Percentiles rank a stretch among this genome's conserved stretches.
Evolutionary conservation across 2,329 filamentous ascomycete species (phyloP).

Genomic region (Fusarium armeniacum): DNA sequence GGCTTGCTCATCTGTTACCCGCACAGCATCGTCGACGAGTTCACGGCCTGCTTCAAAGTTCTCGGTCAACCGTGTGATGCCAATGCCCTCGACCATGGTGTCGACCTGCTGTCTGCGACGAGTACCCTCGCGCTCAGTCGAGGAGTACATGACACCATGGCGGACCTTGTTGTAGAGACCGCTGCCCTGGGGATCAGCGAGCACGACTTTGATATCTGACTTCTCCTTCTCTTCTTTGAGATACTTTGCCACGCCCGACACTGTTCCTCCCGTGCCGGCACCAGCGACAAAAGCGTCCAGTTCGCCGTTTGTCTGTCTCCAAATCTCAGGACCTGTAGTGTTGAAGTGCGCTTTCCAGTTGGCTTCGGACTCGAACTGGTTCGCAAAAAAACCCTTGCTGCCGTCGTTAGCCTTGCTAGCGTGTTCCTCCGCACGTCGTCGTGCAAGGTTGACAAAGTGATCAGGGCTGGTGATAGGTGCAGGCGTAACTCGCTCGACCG

Average conservation of each 20-base stretch:
- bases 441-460: slow-evolving; percentile 95
- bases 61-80: slow-evolving; percentile 91
- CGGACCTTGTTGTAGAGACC: slow-evolving; percentile 92
- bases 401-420: slow-evolving; percentile 67
- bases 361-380: slow-evolving; percentile 93
- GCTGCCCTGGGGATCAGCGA: slow-evolving; percentile 95
- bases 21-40: slow-evolving; percentile 89
- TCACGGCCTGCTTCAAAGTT: slow-evolving; percentile 92
- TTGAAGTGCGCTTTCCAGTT: slow-evolving; percentile 89
- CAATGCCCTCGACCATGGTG: slow-evolving; percentile 95
- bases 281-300: slow-evolving; percentile 93
- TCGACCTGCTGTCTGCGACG: slow-evolving; percentile 91
- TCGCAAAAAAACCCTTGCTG: slow-evolving; percentile 90
- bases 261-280: slow-evolving; percentile 93
- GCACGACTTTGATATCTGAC: slow-evolving; percentile 76
- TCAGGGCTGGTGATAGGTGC: slow-evolving; percentile 93
- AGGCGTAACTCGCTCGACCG: slow-evolving; percentile 90
- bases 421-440: slow-evolving; percentile 81
- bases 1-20: slow-evolving; percentile 90
- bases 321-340: slow-evolving; percentile 92
- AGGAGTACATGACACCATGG: slow-evolving; percentile 95
- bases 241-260: slow-evolving; percentile 86
- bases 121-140: slow-evolving; percentile 91
- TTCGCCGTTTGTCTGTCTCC: slow-evolving; percentile 77
- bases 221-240: slow-evolving; percentile 78